Conservation (phyloP, 148 eudicot species). For the Amaranthus hypochondriacus region DNA sequence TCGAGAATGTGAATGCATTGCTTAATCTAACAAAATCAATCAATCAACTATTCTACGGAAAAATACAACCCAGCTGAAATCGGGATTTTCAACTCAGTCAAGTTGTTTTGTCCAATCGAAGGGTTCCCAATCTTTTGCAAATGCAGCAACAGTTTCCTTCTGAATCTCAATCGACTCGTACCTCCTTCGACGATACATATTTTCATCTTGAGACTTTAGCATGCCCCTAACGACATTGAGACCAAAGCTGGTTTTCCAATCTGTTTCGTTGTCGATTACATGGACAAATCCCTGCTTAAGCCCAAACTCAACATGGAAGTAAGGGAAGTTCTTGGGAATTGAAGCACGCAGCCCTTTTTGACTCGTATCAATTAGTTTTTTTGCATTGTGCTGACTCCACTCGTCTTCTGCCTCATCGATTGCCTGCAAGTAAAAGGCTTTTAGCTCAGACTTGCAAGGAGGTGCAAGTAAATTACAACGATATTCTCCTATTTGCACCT, state of each 20-base stretch:
- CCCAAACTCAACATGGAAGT: slow-evolving; percentile 92
- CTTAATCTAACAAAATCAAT: too few species aligned
- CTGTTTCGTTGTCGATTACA: slow-evolving; percentile 73
- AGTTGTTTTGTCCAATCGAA: slow-evolving; percentile 98
- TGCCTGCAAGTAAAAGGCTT: slow-evolving; percentile 46
- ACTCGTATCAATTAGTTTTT: slow-evolving; percentile 84
- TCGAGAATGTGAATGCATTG: too few species aligned
- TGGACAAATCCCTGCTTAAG: slow-evolving; percentile 88
- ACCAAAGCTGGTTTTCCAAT: slow-evolving; percentile 68
- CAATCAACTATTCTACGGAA: too few species aligned
- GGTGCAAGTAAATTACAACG: background rate
- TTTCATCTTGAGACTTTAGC: slow-evolving; percentile 66
- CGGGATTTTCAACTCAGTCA: slow-evolving; percentile 27
- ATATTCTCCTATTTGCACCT: too few species aligned
- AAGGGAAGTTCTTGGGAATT: slow-evolving; percentile 88
- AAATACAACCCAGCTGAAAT: too few species aligned
- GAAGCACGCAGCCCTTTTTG: slow-evolving; percentile 78
- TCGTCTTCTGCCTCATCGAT: slow-evolving; percentile 98
- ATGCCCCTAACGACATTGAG: slow-evolving; percentile 85
- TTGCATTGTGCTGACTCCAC: slow-evolving; percentile 96
- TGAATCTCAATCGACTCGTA: slow-evolving; percentile 64
- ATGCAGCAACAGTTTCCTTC: slow-evolving; percentile 57
- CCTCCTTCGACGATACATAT: slow-evolving; percentile 70
- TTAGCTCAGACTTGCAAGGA: background rate
- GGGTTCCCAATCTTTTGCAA: slow-evolving; percentile 68